Evolutionary conservation across 2,329 filamentous ascomycete species (phyloP).

Genomic region (Rhynchosporium graminicola): DNA sequence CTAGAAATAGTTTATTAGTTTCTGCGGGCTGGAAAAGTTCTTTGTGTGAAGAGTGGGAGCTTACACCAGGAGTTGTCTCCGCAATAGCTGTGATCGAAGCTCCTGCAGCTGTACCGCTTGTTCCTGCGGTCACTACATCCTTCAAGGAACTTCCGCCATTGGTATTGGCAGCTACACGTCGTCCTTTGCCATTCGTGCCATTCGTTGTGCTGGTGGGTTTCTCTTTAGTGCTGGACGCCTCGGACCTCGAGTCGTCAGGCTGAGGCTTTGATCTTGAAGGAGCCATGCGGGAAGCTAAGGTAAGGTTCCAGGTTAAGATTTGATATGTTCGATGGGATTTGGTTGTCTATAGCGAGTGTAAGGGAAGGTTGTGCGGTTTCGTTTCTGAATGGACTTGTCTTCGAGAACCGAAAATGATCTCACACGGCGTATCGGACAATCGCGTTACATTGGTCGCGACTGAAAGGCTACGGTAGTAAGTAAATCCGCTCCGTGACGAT

Average conservation of each 20-base stretch:
- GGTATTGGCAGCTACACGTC: conserved; percentile 32
- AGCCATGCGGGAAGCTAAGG: conserved; percentile 30
- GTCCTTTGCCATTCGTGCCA: conserved; percentile 37
- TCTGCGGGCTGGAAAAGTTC: not conserved
- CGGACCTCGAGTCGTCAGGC: conserved; percentile 42
- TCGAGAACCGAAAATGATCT: not conserved
- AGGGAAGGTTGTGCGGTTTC: not conserved
- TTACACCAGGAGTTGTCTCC: conserved; percentile 37
- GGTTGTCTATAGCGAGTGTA: not conserved
- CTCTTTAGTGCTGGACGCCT: conserved; percentile 43
- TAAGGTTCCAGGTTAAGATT: not conserved
- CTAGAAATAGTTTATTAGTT: conserved; percentile 37
- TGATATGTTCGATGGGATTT: not conserved
- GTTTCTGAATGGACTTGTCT: not conserved
- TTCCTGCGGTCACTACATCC: conserved; percentile 36
- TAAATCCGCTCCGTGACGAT: not conserved
- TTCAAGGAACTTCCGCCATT: conserved; percentile 35
- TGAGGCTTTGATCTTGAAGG: conserved; percentile 37
- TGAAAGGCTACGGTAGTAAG: not conserved
- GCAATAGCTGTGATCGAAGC: conserved; percentile 24
- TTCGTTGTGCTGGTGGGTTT: conserved; percentile 31
- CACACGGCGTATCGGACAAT: not conserved
- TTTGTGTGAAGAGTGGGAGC: conserved; percentile 10
- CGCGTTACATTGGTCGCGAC: not conserved
- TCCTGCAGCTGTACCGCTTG: conserved; percentile 21